A percentile compares a stretch with the other conserved stretches of the same genome.
phyloP scores from a whole-genome alignment of 345 rosid genomes.

The Dimocarpus longan region DNA sequence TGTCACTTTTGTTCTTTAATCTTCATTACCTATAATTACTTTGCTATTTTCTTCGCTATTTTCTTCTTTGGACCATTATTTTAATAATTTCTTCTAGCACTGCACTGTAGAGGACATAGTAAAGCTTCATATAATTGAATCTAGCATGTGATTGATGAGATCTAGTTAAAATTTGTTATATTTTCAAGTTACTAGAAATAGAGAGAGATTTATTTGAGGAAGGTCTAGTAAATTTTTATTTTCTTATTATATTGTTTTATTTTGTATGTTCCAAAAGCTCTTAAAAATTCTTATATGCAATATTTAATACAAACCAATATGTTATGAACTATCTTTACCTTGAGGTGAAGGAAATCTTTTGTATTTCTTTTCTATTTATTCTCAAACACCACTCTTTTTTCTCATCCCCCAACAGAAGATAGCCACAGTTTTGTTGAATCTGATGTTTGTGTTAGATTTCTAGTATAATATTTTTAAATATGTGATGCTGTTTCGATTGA shows the following conservation, averaged over 20 bases:
- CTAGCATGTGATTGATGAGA: neutral
- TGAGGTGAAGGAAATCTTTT: neutral
- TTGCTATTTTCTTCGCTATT: neutral
- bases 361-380: neutral
- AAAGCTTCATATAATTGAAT: neutral
- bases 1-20: neutral
- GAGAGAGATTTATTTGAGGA: neutral
- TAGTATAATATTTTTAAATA: neutral
- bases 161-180: neutral
- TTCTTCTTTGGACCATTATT: neutral
- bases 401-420: neutral
- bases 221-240: neutral
- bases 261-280: neutral
- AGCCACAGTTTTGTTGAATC: neutral
- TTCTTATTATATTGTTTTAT: neutral
- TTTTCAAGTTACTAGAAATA: neutral
- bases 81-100: neutral
- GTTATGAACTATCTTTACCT: neutral
- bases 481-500: constrained; percentile 8
- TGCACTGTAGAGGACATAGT: neutral
- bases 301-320: neutral
- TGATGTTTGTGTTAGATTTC: neutral
- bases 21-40: neutral
- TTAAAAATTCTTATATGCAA: neutral
- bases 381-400: neutral